Base-by-base conservation (phyloP, 345 rosid genomes). In the Adansonia digitata region DNA sequence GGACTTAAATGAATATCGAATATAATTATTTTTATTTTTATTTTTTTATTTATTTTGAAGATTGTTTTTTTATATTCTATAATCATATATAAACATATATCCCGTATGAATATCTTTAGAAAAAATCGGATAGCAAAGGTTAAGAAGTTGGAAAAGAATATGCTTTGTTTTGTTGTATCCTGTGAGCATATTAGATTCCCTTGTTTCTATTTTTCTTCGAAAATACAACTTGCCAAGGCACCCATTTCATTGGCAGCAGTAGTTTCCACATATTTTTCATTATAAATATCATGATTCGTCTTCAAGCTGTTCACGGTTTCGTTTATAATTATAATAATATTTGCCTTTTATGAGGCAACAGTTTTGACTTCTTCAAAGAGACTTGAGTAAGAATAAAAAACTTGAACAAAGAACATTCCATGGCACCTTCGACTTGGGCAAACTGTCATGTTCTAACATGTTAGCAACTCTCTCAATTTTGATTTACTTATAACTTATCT, bases 281-380 rank as follows among this genome's bases (percentile, higher is more conserved):
- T 24, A n/a, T 15, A 37, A 24, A 24, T 15, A 68, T 78, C 62
- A n/a, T n/a, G 26, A 75, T 69, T 51, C 34, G 67, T 51, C 45
- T 55, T 46, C 10, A 39, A 29, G 24, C 48, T 78, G 48, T 48
- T 60, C 40, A 63, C 14, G 15, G 14, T 69, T 24, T 68, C n/a
- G 10, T 12, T 48, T 56, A 35, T 69, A 45, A 14, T 43, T 18
- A 22, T 60, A 52, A 48, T 26, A 14, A 52, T 51, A 52, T 52
- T 31, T 67, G n/a, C 75, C 15, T 84, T 18, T 34, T 66, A 27
- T 73, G 55, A 74, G 67, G 74, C 65, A 71, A 74, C 90, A 94
- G 98, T 79, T 88, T 94, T 22, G 97, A 94, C 88, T 91, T 92
- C 85, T 87, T 92, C 82, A 82, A 92, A 84, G 98, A n/a, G 97